Percentiles rank a stretch among this genome's conserved stretches.
phyloP scores from a whole-genome alignment of 805 yeast genomes.

The Scheffersomyces amazonensis region DNA sequence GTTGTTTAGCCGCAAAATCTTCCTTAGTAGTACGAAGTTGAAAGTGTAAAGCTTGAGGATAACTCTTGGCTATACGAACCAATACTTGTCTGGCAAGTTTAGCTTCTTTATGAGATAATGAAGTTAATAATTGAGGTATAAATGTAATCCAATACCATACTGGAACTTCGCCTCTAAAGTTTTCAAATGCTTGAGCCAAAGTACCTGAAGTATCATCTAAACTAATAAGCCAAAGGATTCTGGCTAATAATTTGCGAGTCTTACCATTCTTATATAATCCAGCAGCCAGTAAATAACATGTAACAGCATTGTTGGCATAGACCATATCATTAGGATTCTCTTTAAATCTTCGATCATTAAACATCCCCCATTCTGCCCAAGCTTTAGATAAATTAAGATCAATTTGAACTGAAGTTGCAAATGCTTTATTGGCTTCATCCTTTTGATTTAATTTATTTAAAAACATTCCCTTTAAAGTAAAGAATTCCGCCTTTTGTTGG shows the following conservation, averaged over 20 bases:
- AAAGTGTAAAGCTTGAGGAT: slow-evolving; percentile 97
- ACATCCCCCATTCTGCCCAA: slow-evolving; percentile 99
- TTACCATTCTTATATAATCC: slow-evolving; percentile 92
- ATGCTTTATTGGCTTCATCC: slow-evolving; percentile 96
- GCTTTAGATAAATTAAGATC: slow-evolving; percentile 94
- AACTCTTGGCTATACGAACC: slow-evolving; percentile 90
- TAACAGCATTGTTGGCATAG: slow-evolving; percentile 89
- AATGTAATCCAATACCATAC: slow-evolving; percentile 99
- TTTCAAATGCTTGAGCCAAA: slow-evolving; percentile 82
- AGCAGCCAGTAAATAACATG: slow-evolving; percentile 96
- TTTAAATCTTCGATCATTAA: slow-evolving; percentile 83
- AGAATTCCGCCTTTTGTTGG: slow-evolving; percentile 97
- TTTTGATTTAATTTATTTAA: slow-evolving; percentile 83
- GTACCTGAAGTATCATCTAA: slow-evolving; percentile 84
- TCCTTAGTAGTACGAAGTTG: slow-evolving; percentile 93
- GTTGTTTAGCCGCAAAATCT: slow-evolving; percentile 82
- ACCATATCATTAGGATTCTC: slow-evolving; percentile 78
- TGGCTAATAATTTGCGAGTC: slow-evolving; percentile 80
- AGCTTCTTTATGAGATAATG: slow-evolving; percentile 90
- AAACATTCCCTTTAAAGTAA: slow-evolving; percentile 97
- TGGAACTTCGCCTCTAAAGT: slow-evolving; percentile 93
- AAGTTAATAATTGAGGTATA: slow-evolving; percentile 88
- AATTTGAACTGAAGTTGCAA: slow-evolving; percentile 96
- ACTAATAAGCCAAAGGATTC: slow-evolving; percentile 91
- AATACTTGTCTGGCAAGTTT: slow-evolving; percentile 81